phyloP scores from a whole-genome alignment of 805 yeast species.

The Kodamaea jinghongensis region DNA sequence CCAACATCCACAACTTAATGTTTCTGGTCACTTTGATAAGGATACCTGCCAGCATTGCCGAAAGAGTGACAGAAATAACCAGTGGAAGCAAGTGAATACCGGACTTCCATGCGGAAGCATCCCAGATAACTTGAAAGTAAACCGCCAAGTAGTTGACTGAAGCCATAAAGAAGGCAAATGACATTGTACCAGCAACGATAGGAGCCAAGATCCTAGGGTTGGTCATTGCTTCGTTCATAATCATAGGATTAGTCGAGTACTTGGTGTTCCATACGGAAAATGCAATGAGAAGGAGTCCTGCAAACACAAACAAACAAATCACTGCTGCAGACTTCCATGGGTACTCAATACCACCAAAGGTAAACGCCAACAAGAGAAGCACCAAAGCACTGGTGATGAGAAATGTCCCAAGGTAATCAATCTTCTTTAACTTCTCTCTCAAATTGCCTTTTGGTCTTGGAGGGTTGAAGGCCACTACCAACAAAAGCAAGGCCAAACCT shows the following conservation, averaged over 20 bases:
- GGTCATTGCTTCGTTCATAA: slow-evolving; percentile 16
- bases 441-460: slow-evolving; percentile 14
- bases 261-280: slow-evolving; percentile 19
- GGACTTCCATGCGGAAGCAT: slow-evolving; percentile 40
- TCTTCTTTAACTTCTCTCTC: slow-evolving; percentile 15
- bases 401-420: slow-evolving; percentile 21
- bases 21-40: slow-evolving; percentile 34
- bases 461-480: slow-evolving; percentile 19
- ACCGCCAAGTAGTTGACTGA: slow-evolving; percentile 31
- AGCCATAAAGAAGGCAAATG: slow-evolving; percentile 19
- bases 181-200: slow-evolving; percentile 13
- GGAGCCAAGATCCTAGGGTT: slow-evolving; percentile 16
- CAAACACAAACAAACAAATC: slow-evolving; percentile 21
- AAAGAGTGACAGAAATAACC: slow-evolving; percentile 38
- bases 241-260: slow-evolving; percentile 17
- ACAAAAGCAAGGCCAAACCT: slow-evolving; percentile 18
- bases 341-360: slow-evolving; percentile 21
- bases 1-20: slow-evolving; percentile 41
- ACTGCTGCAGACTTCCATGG: slow-evolving; percentile 24
- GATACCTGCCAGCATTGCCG: slow-evolving; percentile 38
- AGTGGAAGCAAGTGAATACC: slow-evolving; percentile 47
- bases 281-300: slow-evolving; percentile 15
- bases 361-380: slow-evolving; percentile 21
- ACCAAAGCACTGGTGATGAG: slow-evolving; percentile 20
- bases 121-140: slow-evolving; percentile 51